Evolutionary conservation across 2,329 filamentous ascomycete genomes (phyloP), one percentile per base, ranked within the genome.

Genomic region (Juglanconis juglandina): DNA sequence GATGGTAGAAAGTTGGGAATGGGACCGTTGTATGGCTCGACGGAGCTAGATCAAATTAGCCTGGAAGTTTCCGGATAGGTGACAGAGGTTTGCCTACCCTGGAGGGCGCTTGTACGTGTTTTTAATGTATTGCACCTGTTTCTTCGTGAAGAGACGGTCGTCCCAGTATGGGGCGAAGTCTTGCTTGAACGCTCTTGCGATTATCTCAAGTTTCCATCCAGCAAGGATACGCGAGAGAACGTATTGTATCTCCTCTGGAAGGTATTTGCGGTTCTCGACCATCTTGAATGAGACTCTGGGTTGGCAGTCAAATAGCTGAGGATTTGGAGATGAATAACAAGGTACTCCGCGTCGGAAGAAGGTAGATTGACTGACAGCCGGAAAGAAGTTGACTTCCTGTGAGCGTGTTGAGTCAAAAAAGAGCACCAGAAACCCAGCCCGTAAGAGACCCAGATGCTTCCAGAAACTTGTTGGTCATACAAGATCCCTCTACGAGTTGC

Each of bases 91-190:
- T 30, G 14, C 58, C 51, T n/a, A 61, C 61, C 58, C 58, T 10
- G 58, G 59, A 2, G 58, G 24, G 3, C 34, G 10, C 13, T 53
- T 58, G 51, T 61, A 63, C 17, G 41, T 56, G 8, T 10, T 13
- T 13, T 50, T 56, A 10, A 63, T 63, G 42, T 63, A 63, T 9
- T 42, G 34, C 14, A 63, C 61, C 30, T 63, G 61, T 13, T 61
- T 61, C 44, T 53, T 52, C 9, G 54, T 61, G 37, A 63, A 63
- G 6, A 55, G 30, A 4, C 51, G 54, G 4, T 41, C 10, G 3
- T 39, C 47, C 54, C 58, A 61, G 46, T 61, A 56, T 5, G 42
- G 11, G 13, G 58, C 51, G 8, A 49, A 42, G 44, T 63, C 58
- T 10, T 17, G 44, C 47, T 61, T 61, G 58, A 63, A 63, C 4